Conservation (phyloP, 805 yeast genomes). For the Teunomyces atbi region DNA sequence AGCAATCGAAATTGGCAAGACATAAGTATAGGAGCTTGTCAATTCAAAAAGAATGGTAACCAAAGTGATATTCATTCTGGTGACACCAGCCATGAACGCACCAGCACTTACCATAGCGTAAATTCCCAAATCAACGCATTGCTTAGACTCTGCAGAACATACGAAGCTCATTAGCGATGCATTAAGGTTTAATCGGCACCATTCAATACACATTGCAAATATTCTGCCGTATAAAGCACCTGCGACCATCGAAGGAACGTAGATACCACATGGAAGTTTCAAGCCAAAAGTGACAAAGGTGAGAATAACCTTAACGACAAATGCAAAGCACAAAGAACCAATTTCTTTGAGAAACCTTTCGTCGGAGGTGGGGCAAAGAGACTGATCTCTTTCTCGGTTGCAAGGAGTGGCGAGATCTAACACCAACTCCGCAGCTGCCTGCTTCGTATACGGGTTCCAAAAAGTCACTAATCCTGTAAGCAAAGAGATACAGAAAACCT, state of each 20-base stretch:
- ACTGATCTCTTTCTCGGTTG: conserved; percentile 21
- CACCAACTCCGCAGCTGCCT: conserved; percentile 49
- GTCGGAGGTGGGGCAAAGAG: conserved; percentile 29
- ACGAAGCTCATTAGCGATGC: conserved; percentile 11
- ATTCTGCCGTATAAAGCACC: conserved; percentile 60
- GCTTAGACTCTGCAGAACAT: conserved; percentile 12
- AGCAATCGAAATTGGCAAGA: conserved; percentile 54
- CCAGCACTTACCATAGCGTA: conserved; percentile 57
- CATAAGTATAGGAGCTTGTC: conserved; percentile 56
- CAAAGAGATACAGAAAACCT: conserved; percentile 44
- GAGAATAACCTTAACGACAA: conserved; percentile 42
- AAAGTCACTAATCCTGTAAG: conserved; percentile 48
- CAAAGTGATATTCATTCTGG: conserved; percentile 53
- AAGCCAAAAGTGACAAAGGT: conserved; percentile 57
- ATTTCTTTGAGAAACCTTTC: conserved; percentile 31
- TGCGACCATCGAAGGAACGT: conserved; percentile 62
- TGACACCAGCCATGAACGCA: conserved; percentile 56
- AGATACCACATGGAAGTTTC: conserved; percentile 59
- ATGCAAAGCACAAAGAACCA: conserved; percentile 36
- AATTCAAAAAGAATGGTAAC: conserved; percentile 53
- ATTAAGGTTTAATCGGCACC: conserved; percentile 21
- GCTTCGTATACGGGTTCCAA: conserved; percentile 48
- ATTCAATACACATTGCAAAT: conserved; percentile 44
- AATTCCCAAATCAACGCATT: conserved; percentile 48
- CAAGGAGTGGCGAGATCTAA: conserved; percentile 53